Base-by-base conservation (phyloP, 2,329 filamentous ascomycete species). In the Epicoccum sorghinum region DNA sequence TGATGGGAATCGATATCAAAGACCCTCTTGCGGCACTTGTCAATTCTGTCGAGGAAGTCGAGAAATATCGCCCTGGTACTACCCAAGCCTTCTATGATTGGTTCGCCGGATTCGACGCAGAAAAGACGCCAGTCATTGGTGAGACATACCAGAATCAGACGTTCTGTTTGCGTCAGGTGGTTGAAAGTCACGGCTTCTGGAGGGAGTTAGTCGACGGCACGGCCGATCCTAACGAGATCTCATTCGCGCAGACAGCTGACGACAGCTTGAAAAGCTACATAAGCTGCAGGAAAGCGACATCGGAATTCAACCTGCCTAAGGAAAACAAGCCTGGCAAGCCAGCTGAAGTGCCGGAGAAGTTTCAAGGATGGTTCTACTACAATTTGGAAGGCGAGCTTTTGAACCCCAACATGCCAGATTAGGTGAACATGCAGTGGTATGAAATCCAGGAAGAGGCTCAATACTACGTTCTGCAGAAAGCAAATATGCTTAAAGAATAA, bases 1-100 rank as follows among this genome's bases (percentile, higher is more conserved):
- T 97, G 81, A 96, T 97, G 71, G 93, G 96, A 79, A 95, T 97
- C 73, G 93, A 97, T 76, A 80, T 96, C 78, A 96, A 96, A 80
- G 93, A 97, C 81, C 92, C 93, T 67, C 84, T 97, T 57, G 93
- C 93, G 51, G 78, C 89, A 74, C 96, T 96, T 85, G 88, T 97
- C 75, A 91, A 97, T 82, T 91, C 96, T 77, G 88, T 96, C 61
- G 93, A 96, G 85, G 93, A 97, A 76, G 92, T 97, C 67, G 93
- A 97, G 86, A 88, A 92, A 74, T 93, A 96, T 82, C 87, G 97
- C 53, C 93, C 93, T 57, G 93, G 93, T 69, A 90, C 96, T 55
- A 85, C 96, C 76, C 89, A 93, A 65, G 93, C 93, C 74, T 96
- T 92, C 76, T 96, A 96, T 76, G 93, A 97, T 83, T 97, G 93